phyloP scores from a whole-genome alignment of 176 grass and related monocot species.

The Musa schizocarpa region DNA sequence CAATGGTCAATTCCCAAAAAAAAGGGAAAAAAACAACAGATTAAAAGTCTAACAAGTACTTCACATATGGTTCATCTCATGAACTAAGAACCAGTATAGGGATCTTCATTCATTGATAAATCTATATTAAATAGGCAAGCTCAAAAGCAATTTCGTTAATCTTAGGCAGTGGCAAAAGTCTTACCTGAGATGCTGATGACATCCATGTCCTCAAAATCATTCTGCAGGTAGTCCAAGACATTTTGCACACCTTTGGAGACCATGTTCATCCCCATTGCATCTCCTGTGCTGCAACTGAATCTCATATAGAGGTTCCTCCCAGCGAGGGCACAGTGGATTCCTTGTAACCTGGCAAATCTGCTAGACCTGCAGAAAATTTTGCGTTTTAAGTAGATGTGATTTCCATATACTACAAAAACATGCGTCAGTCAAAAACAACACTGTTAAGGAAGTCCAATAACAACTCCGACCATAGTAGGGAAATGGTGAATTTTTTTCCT shows the following conservation, averaged over 20 bases:
- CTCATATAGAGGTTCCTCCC: constrained; percentile 83
- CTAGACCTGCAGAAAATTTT: constrained; percentile 45
- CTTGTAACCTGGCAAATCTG: constrained; percentile 68
- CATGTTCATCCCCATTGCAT: constrained; percentile 96
- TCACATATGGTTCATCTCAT: no score
- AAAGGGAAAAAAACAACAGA: no score
- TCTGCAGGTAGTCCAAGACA: constrained; percentile 56
- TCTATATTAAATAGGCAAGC: background rate
- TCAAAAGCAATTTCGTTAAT: background rate
- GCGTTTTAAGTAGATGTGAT: background rate
- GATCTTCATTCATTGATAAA: background rate
- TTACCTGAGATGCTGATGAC: constrained; percentile 72
- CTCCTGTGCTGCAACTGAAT: constrained; percentile 62
- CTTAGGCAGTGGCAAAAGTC: constrained; percentile 1
- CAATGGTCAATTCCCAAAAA: no score
- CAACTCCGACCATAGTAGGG: no score
- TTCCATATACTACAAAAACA: background rate
- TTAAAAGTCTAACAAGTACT: no score
- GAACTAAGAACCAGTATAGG: no score
- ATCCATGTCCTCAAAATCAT: constrained; percentile 62
- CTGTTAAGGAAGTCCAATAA: background rate
- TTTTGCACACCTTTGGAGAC: constrained; percentile 79
- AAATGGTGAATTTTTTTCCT: no score
- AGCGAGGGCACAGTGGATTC: constrained; percentile 47
- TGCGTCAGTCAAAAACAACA: background rate